phyloP scores from a whole-genome alignment of 2,329 filamentous ascomycete species.

The Venturia nashicola region DNA sequence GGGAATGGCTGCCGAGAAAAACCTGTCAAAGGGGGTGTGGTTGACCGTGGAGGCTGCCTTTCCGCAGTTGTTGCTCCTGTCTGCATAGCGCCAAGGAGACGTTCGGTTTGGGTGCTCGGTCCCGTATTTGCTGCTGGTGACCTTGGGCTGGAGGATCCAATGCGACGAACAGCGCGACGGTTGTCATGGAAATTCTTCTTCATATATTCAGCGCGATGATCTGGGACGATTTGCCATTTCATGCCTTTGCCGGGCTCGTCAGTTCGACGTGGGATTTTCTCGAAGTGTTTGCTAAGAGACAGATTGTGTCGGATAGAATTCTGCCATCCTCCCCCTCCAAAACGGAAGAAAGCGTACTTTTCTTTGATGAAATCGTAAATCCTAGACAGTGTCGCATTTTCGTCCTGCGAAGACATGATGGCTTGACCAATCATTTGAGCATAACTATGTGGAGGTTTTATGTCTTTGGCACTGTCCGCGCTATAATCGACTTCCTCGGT shows the following conservation, averaged over 20 bases:
- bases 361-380: constrained; percentile 91
- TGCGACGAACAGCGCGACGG: constrained; percentile 25
- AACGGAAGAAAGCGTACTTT: constrained; percentile 85
- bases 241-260: constrained; percentile 97
- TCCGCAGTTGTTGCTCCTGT: constrained; percentile 8
- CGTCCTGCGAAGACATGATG: constrained; percentile 73
- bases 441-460: constrained; percentile 95
- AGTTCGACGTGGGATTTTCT: constrained; percentile 82
- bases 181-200: constrained; percentile 46
- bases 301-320: constrained; percentile 97
- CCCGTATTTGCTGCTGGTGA: constrained; percentile 44
- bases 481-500: constrained; percentile 60
- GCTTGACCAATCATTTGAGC: constrained; percentile 95
- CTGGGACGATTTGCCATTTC: constrained; percentile 92
- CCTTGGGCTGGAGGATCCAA: constrained; percentile 57
- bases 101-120: constrained; percentile 44
- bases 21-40: constrained; percentile 32
- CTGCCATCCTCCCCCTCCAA: constrained; percentile 77
- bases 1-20: constrained; percentile 27
- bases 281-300: constrained; percentile 87
- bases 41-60: constrained; percentile 24
- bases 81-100: constrained; percentile 31
- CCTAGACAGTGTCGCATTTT: constrained; percentile 79
- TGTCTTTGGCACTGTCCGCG: constrained; percentile 70
- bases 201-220: constrained; percentile 76